Evolutionary conservation across 176 grass and related monocot genomes (phyloP).

Genomic region (bread wheat (Triticum aestivum)): DNA sequence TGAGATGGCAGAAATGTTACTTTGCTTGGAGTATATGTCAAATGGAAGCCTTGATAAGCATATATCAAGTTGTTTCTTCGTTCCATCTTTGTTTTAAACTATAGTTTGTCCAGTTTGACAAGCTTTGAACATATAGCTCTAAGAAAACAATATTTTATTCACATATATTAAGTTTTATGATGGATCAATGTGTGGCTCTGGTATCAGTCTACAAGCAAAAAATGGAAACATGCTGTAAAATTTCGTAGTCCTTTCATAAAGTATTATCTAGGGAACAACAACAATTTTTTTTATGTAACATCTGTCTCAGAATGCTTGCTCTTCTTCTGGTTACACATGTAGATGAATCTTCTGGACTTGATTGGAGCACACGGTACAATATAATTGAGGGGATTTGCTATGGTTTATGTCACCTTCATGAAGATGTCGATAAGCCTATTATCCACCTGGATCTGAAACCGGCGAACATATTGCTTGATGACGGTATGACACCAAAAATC

Average conservation of each 20-base stretch:
- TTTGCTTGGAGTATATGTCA: background rate
- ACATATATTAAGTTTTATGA: background rate
- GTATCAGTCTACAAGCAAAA: background rate
- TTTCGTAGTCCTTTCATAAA: background rate
- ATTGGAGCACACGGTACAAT: background rate
- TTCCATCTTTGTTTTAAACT: no score
- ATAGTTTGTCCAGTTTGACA: background rate
- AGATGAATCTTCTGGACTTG: background rate
- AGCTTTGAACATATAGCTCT: background rate
- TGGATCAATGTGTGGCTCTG: background rate
- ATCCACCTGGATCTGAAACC: background rate
- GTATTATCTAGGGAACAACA: background rate
- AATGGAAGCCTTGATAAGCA: background rate
- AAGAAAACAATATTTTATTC: background rate
- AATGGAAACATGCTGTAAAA: background rate
- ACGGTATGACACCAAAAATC: background rate
- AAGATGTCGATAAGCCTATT: background rate
- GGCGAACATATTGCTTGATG: background rate
- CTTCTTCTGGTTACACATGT: background rate
- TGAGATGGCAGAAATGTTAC: background rate
- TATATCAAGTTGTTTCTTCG: background rate
- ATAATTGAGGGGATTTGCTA: background rate
- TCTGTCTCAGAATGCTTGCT: background rate
- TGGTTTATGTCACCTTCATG: background rate
- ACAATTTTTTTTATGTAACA: background rate